Evolutionary conservation across 768 basidiomycete genomes (phyloP), one percentile per base, ranked within the genome.

Genomic region (Russula ochroleuca): DNA sequence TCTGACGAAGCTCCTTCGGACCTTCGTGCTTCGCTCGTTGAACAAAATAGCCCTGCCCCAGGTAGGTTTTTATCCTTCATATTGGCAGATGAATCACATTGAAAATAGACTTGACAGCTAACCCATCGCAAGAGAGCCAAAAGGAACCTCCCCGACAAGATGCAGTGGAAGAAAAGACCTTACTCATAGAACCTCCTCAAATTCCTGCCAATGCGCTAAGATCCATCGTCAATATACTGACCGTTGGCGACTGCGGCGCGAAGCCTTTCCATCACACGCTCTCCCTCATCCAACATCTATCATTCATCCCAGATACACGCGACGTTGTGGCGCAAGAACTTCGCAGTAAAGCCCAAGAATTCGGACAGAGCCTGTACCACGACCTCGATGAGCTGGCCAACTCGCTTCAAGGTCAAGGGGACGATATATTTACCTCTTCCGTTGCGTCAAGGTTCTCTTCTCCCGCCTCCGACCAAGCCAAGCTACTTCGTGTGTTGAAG

Each of bases 261-360:
- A 83, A 90, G 37, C 97, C 95, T n/a, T 99, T 99, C 83, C 89
- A 94, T 69, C 87, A 94, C 72, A 94, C 92, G 45, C 80, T 98
- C 48, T 81, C 87, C 19, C 83, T 98, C 38, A 98, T 99, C 62
- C 93, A 96, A 74, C 87, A 99, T 70, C 78, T 98, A 23, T 95
- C 94, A 0, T 83, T 84, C 73, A 84, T 98, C 64, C 88, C 92
- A 7, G 92, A 92, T 62, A 91, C 90, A 9, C 86, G 92, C 48
- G 92, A 95, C 58, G 84, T 90, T 48, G 87, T 99, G 67, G 88
- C 95, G 3, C 84, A 88, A 66, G 97, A 99, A 75, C 80, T 99
- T 49, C 86, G 87, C 62, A 73, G 80, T 4, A 90, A 91, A 69
- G 94, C 94, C 2, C 92, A 96, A 73, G 90, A 91, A 68, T 89